These are phyloP conservation scores for Citrus maxima DNA, from an alignment of 345 rosid species.

Conservation along the genomic window DNA sequence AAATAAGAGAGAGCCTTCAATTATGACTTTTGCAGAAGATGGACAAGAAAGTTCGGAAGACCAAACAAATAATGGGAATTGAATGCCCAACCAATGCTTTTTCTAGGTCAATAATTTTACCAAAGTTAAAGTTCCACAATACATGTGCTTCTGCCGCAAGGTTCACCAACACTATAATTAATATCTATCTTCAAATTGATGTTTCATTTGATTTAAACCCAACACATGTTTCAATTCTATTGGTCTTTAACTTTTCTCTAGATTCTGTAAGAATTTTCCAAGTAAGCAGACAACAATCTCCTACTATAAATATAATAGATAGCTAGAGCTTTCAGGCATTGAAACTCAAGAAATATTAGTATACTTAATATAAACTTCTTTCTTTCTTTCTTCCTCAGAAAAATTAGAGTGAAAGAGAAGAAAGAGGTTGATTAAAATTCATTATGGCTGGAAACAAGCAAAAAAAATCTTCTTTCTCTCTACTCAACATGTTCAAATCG, in stretches of 20 bases:
- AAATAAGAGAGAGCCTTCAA: not conserved
- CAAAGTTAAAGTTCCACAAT: too few relatives aligned
- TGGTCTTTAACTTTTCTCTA: not conserved
- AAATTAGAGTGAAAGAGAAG: too few relatives aligned
- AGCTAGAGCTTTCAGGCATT: not conserved
- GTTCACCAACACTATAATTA: not conserved
- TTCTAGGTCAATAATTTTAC: not conserved
- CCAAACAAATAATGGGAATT: not conserved
- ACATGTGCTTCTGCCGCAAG: not conserved
- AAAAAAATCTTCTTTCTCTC: conserved; percentile 24
- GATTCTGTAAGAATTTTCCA: not conserved
- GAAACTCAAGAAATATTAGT: not conserved
- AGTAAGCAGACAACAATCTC: not conserved
- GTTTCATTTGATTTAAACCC: not conserved
- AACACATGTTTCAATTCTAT: not conserved
- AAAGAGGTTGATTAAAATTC: too few relatives aligned
- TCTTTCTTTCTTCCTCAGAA: not conserved
- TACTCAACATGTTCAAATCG: conserved; percentile 36
- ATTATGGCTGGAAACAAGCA: conserved; percentile 37
- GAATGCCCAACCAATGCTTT: not conserved
- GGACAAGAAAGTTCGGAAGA: not conserved
- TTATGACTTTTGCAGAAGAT: not conserved
- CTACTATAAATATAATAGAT: not conserved
- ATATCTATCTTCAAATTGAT: not conserved
- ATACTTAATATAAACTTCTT: not conserved